Conservation (phyloP, 306 rosid genomes). For the Lupinus albus region DNA sequence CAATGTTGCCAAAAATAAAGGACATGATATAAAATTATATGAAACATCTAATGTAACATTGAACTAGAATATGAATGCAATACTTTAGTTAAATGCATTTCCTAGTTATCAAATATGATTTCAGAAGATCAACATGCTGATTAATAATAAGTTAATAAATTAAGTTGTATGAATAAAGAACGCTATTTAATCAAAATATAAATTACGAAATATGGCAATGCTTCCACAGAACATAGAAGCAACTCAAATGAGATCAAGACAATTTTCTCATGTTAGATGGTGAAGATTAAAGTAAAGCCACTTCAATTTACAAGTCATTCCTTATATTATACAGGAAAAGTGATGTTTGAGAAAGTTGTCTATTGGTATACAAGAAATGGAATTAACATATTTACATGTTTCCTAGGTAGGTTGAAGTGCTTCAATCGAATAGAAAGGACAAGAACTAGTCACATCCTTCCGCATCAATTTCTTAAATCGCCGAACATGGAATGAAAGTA, state of each 20-base stretch:
- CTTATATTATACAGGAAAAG: not conserved
- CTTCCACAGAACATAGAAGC: conserved; percentile 17
- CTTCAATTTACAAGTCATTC: not conserved
- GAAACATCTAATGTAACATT: conserved; percentile 34
- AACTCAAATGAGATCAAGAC: not conserved
- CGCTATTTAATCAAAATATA: not conserved
- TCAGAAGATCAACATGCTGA: conserved; percentile 14
- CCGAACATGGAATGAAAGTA: conserved; percentile 56
- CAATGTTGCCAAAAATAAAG: conserved; percentile 52
- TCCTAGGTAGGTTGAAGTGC: conserved; percentile 57
- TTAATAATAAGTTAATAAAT: conserved; percentile 5
- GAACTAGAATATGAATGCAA: conserved; percentile 21
- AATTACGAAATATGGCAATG: not conserved
- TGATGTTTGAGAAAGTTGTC: conserved; percentile 14
- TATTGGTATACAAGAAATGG: conserved; percentile 1
- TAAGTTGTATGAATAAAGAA: not conserved
- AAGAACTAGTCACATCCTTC: conserved; percentile 75
- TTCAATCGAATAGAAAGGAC: conserved; percentile 57
- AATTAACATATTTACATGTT: conserved; percentile 59
- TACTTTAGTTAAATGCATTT: conserved; percentile 10
- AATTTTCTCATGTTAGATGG: conserved; percentile 10
- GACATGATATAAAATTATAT: conserved; percentile 14
- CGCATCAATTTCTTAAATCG: conserved; percentile 76
- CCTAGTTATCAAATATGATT: conserved; percentile 19
- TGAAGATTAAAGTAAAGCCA: conserved; percentile 22